Conservation (phyloP, 1,139 yeast species). For the Keqinozyma sinolaborantium region DNA sequence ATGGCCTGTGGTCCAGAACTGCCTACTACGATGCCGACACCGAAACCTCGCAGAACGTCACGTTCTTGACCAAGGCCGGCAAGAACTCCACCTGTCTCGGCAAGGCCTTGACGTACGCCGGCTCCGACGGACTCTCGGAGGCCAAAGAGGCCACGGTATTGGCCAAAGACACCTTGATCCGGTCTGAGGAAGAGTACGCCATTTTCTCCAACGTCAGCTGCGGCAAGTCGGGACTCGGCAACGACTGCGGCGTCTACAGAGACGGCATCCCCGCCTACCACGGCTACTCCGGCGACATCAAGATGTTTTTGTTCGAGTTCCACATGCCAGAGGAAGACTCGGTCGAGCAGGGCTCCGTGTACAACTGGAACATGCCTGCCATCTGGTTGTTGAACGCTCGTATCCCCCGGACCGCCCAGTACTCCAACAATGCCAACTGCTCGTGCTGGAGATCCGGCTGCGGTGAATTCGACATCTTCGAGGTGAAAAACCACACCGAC, state of each 20-base stretch:
- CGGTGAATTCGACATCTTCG: slow-evolving; percentile 94
- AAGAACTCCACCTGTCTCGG: slow-evolving; percentile 77
- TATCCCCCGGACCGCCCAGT: slow-evolving; percentile 91
- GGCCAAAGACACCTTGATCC: slow-evolving; percentile 53
- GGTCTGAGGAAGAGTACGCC: slow-evolving; percentile 71
- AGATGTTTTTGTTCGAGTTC: slow-evolving; percentile 88
- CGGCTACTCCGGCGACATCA: slow-evolving; percentile 76
- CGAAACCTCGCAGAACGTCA: slow-evolving; percentile 54
- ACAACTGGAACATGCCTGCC: slow-evolving; percentile 85
- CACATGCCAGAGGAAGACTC: slow-evolving; percentile 73
- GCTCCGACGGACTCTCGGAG: slow-evolving; percentile 64
- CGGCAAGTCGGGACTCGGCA: slow-evolving; percentile 38
- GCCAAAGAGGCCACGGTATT: slow-evolving; percentile 64
- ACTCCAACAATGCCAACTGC: slow-evolving; percentile 60
- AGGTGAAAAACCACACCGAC: slow-evolving; percentile 45
- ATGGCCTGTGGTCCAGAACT: slow-evolving; percentile 63
- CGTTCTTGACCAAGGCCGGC: slow-evolving; percentile 82
- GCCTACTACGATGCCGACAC: slow-evolving; percentile 61
- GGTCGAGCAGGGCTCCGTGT: slow-evolving; percentile 27
- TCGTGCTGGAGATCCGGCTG: slow-evolving; percentile 97
- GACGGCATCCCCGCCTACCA: slow-evolving; percentile 85
- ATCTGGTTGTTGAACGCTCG: slow-evolving; percentile 93
- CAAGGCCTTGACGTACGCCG: slow-evolving; percentile 79
- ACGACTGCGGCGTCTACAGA: slow-evolving; percentile 87
- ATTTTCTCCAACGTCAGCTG: slow-evolving; percentile 74